phyloP scores from a whole-genome alignment of 148 eudicot genomes.

The Rheum nobile region DNA sequence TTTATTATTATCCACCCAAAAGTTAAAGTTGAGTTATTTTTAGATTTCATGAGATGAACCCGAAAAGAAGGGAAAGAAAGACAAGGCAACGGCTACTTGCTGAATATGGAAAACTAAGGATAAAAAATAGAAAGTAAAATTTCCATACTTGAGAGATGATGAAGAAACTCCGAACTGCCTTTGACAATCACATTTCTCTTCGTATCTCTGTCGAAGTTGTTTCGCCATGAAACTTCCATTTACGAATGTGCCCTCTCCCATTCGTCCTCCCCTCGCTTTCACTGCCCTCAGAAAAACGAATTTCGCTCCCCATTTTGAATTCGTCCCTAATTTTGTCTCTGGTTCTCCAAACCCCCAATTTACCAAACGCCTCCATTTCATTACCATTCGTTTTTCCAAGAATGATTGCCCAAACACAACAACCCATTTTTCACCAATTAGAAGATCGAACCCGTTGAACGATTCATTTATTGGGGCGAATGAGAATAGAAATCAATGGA shows the following conservation, averaged over 20 bases:
- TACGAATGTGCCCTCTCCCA: neutral
- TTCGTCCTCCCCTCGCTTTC: neutral
- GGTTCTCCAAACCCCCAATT: neutral
- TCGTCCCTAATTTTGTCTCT: neutral
- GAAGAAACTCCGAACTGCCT: neutral
- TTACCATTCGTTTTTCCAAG: neutral
- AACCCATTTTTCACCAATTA: neutral
- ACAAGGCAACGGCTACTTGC: neutral
- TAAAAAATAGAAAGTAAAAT: neutral
- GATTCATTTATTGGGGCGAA: neutral
- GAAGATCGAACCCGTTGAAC: neutral
- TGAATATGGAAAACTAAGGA: neutral
- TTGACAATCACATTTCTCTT: neutral
- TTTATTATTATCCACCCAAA: no score
- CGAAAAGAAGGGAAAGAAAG: neutral
- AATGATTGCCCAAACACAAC: neutral
- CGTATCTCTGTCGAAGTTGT: neutral
- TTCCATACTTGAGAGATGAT: neutral
- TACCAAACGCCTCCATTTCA: neutral
- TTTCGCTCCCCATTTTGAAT: neutral
- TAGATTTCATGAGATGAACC: no score
- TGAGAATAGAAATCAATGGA: slow-evolving; percentile 8
- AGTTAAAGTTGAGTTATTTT: no score
- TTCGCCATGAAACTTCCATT: neutral
- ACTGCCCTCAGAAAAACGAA: neutral